phyloP scores from a whole-genome alignment of 495 filamentous ascomycete genomes.

The Cladorrhinum samala region DNA sequence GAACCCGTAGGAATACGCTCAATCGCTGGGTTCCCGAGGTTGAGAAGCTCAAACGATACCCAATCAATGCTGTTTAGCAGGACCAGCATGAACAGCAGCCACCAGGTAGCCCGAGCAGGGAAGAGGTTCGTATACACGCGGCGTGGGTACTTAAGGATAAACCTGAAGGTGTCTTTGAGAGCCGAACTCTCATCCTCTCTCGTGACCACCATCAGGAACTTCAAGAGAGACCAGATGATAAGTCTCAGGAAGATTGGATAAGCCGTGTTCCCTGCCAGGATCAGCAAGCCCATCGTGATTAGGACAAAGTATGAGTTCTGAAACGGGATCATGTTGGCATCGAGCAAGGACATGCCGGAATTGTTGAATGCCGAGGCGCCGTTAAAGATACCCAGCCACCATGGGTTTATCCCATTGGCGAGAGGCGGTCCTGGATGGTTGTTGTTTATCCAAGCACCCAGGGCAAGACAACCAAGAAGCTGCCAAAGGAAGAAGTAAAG shows the following conservation, averaged over 20 bases:
- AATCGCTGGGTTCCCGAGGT: constrained; percentile 64
- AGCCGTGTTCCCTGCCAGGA: constrained; percentile 77
- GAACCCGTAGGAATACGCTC: constrained; percentile 49
- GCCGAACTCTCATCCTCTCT: constrained; percentile 24
- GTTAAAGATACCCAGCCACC: constrained; percentile 67
- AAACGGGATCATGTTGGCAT: constrained; percentile 73
- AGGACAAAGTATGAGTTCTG: constrained; percentile 62
- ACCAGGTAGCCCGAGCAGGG: constrained; percentile 71
- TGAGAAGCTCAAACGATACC: constrained; percentile 72
- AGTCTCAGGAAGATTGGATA: constrained; percentile 73
- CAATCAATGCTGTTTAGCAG: constrained; percentile 76
- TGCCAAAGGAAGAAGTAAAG: constrained; percentile 70
- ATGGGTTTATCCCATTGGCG: constrained; percentile 59
- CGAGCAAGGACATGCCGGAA: constrained; percentile 77
- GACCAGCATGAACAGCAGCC: constrained; percentile 66
- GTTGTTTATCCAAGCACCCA: constrained; percentile 64
- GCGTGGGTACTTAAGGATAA: constrained; percentile 74
- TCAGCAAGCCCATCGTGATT: constrained; percentile 67
- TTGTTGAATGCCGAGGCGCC: constrained; percentile 79
- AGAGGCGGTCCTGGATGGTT: constrained; percentile 51
- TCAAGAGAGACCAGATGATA: constrained; percentile 60
- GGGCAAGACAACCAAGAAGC: constrained; percentile 60
- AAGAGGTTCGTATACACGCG: constrained; percentile 82
- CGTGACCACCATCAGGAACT: constrained; percentile 23
- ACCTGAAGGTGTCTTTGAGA: constrained; percentile 61